Evolutionary conservation across 768 basidiomycete genomes (phyloP).

Genomic region (Lactarius vividus): DNA sequence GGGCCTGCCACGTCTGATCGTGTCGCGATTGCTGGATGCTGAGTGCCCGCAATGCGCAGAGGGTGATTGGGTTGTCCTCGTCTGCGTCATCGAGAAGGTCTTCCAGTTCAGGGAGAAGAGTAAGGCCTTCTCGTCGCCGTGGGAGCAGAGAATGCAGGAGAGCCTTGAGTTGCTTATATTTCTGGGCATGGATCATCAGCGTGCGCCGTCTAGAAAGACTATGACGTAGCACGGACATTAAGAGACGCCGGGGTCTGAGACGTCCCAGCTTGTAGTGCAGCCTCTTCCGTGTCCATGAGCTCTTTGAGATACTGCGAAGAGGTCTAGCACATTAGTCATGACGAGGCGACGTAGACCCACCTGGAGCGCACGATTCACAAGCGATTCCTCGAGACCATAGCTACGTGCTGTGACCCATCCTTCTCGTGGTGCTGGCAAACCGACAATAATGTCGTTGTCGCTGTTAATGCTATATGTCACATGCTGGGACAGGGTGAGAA

Average conservation of each 20-base stretch:
- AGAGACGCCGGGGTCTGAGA: constrained; percentile 2
- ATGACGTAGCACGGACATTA: not conserved
- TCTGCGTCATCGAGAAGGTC: constrained; percentile 27
- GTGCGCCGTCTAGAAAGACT: not conserved
- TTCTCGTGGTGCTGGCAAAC: constrained; percentile 20
- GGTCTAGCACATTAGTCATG: not conserved
- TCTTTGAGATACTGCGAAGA: constrained; percentile 20
- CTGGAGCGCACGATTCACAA: constrained; percentile 21
- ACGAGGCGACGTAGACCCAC: not conserved
- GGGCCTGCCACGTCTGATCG: constrained; percentile 23
- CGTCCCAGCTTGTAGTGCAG: constrained; percentile 3
- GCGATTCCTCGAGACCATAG: constrained; percentile 24
- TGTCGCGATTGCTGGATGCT: constrained; percentile 17
- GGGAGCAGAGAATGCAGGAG: constrained; percentile 27
- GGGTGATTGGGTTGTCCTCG: constrained; percentile 16
- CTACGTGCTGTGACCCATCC: constrained; percentile 25
- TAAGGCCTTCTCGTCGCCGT: constrained; percentile 8
- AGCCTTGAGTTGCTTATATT: constrained; percentile 22
- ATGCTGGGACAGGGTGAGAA: constrained; percentile 8
- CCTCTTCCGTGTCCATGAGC: constrained; percentile 22
- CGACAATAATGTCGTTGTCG: constrained; percentile 25
- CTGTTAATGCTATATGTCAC: constrained; percentile 26
- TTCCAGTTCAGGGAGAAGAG: constrained; percentile 19
- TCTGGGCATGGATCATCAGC: constrained; percentile 9
- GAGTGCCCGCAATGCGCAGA: constrained; percentile 20